Evolutionary conservation across 257 asterid species (phyloP).

Genomic region (Solanum acaule): DNA sequence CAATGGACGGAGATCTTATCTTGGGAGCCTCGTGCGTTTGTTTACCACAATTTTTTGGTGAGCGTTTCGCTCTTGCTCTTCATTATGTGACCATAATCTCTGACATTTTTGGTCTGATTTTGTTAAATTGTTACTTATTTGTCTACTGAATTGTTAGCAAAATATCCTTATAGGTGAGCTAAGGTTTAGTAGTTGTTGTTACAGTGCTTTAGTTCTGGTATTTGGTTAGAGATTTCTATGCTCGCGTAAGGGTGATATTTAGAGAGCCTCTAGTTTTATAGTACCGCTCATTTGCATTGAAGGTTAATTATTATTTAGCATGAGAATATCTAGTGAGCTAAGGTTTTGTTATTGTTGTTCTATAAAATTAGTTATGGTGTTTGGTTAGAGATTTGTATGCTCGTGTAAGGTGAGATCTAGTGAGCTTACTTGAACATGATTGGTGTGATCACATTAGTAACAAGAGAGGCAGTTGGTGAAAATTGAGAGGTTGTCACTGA

Average conservation of each 20-base stretch:
- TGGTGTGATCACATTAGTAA: not conserved
- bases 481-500: not conserved
- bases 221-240: not conserved
- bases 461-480: not conserved
- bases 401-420: not conserved
- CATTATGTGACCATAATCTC: too few species aligned
- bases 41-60: slow-evolving; percentile 77
- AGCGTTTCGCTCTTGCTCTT: not conserved
- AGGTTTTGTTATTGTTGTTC: not conserved
- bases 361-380: not conserved
- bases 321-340: not conserved
- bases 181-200: not conserved
- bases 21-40: slow-evolving; percentile 73
- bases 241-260: not conserved
- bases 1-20: slow-evolving; percentile 73
- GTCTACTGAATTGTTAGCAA: not conserved
- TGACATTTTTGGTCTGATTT: not conserved
- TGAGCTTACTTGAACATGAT: not conserved
- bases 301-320: not conserved
- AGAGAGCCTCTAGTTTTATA: not conserved
- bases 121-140: not conserved
- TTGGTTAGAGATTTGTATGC: not conserved
- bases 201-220: not conserved
- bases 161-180: not conserved
- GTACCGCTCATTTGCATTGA: not conserved